These are phyloP conservation scores for Bipolaris oryzae DNA, from an alignment of 2,329 filamentous ascomycete genomes.

Conservation along the genomic window DNA sequence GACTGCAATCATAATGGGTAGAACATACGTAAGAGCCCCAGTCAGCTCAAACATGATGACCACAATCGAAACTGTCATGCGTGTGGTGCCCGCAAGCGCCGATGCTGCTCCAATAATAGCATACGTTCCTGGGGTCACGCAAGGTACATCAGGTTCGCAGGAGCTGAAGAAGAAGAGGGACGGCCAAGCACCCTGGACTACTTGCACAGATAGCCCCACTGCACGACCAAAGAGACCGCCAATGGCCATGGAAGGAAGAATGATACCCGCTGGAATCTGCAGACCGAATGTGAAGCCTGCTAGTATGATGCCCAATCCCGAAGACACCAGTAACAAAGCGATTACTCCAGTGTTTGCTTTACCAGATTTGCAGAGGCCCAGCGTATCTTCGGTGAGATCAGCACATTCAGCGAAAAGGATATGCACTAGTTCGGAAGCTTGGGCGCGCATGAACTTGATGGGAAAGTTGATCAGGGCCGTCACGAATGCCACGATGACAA, in stretches of 20 bases:
- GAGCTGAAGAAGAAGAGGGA: conserved; percentile 76
- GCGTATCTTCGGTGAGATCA: conserved; percentile 79
- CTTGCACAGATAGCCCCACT: conserved; percentile 85
- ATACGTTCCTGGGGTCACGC: conserved; percentile 93
- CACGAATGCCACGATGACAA: conserved; percentile 76
- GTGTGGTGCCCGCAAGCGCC: conserved; percentile 89
- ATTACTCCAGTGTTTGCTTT: conserved; percentile 83
- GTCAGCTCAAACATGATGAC: conserved; percentile 99
- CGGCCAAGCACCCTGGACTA: conserved; percentile 81
- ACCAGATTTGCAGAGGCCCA: conserved; percentile 88
- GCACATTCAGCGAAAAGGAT: conserved; percentile 91
- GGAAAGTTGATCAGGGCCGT: conserved; percentile 94
- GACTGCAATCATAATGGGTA: conserved; percentile 98
- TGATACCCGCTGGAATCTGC: conserved; percentile 92
- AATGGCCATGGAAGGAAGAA: conserved; percentile 94
- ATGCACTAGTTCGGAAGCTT: conserved; percentile 88
- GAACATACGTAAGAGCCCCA: conserved; percentile 90
- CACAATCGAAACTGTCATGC: conserved; percentile 97
- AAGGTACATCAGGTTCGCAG: conserved; percentile 84
- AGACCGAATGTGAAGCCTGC: conserved; percentile 90
- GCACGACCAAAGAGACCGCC: conserved; percentile 89
- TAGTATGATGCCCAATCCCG: conserved; percentile 82
- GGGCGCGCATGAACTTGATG: conserved; percentile 93
- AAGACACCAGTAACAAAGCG: conserved; percentile 79
- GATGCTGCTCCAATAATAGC: conserved; percentile 95